Percentiles rank a stretch among this genome's conserved stretches.
Conservation (phyloP, 2,329 filamentous ascomycete genomes). For the Fusarium cyanostomum region DNA sequence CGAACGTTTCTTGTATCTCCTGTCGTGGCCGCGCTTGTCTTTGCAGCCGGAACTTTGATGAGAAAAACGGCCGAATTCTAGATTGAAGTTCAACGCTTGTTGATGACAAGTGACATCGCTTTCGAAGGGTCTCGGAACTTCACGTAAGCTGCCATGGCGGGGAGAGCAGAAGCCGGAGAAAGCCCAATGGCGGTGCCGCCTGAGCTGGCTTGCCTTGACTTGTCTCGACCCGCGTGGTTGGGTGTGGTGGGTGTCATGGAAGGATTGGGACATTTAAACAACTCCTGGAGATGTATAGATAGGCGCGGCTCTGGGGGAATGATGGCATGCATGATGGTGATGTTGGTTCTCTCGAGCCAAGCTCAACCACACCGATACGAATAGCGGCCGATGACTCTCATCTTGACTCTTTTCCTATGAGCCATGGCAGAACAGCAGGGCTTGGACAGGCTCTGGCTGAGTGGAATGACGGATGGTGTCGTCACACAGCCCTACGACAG, state of each 20-base stretch:
- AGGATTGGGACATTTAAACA: not conserved
- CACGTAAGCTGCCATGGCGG: slow-evolving; percentile 11
- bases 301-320: slow-evolving; percentile 20
- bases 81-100: not conserved
- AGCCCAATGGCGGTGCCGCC: slow-evolving; percentile 2
- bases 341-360: slow-evolving; percentile 13
- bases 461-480: slow-evolving; percentile 29
- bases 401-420: not conserved
- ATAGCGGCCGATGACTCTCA: slow-evolving; percentile 21
- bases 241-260: slow-evolving; percentile 20
- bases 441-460: slow-evolving; percentile 4
- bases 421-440: slow-evolving; percentile 6
- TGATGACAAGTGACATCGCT: slow-evolving; percentile 17
- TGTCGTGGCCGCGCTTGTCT: slow-evolving; percentile 21
- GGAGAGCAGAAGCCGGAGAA: not conserved
- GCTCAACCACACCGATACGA: slow-evolving; percentile 21
- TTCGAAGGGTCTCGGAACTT: not conserved
- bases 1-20: slow-evolving; percentile 10
- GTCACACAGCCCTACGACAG: slow-evolving; percentile 47
- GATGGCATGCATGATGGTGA: slow-evolving; percentile 21
- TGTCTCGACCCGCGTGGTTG: slow-evolving; percentile 22
- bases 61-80: slow-evolving; percentile 10
- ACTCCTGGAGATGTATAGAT: slow-evolving; percentile 5
- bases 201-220: not conserved
- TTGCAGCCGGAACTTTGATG: slow-evolving; percentile 26